Conservation (phyloP, 176 grass and related monocot species). For the Urochloa ruziziensis region DNA sequence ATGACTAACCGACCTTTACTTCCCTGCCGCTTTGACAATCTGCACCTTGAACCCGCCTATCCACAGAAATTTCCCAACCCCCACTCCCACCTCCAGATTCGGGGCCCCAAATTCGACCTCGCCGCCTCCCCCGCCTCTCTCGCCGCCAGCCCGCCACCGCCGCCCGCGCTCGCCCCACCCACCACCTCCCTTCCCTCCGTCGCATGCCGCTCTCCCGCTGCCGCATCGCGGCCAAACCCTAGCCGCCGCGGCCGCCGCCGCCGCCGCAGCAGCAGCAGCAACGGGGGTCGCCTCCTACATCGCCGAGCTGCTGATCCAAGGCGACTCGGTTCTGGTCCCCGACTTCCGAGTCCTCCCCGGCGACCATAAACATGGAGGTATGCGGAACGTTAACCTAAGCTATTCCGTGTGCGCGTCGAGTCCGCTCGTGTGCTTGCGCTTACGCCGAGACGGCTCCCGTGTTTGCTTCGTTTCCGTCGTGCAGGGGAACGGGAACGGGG, state of each 20-base stretch:
- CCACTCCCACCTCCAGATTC: neutral
- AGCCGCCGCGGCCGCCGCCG: neutral
- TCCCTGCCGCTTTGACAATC: neutral
- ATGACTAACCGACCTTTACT: neutral
- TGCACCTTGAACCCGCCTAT: neutral
- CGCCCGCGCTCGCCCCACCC: neutral
- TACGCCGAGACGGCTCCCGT: neutral
- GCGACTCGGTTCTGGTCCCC: neutral
- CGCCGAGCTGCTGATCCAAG: neutral
- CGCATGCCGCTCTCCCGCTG: neutral
- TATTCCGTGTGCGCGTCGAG: neutral
- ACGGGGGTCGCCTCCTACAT: neutral
- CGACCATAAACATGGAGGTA: slow-evolving; percentile 36
- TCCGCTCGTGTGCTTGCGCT: neutral
- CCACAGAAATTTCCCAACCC: neutral
- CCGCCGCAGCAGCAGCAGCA: neutral
- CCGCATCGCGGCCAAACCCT: neutral
- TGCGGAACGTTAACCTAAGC: neutral
- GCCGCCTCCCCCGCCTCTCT: neutral
- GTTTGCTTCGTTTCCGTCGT: neutral
- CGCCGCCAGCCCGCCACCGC: neutral
- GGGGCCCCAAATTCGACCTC: neutral
- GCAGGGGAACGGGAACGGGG: slow-evolving; percentile 40
- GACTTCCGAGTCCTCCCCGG: neutral
- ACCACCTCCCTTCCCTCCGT: neutral